Evolutionary conservation across 208 protist species (phyloP), one percentile per base, ranked within the genome.

Genomic region (Trypanosoma grayi): DNA sequence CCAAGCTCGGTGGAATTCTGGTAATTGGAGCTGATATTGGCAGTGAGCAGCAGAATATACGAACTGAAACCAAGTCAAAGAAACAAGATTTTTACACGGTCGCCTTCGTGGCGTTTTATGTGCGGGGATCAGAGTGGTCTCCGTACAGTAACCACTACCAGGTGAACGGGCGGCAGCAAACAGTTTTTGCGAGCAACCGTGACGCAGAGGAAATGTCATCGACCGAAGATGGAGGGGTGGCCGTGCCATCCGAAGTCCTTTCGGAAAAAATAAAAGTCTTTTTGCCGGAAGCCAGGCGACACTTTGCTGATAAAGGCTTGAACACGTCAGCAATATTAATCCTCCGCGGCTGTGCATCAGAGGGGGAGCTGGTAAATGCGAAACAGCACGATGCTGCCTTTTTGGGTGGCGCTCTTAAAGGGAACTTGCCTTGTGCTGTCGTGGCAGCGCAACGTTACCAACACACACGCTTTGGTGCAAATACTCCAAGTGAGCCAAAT

Each of bases 141-240:
- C 45, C 67, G 16, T 87, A 84, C 71, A 76, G 74, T 71, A 73
- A 79, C 47, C 77, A 84, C 64, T 75, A 76, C 51, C 66, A 77
- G 57, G 72, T 80, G 28, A 64, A 77, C 37, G 81, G 75, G 1
- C 11, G 47, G 22, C 60, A 60, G 45, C 8, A 45, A 30, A 58
- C 28, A 14, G 20, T 56, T 14, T 66, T 47, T 46, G 8, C 22
- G 10, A 44, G 39, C 10, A 28, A 2, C 2, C 8, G n/a, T n/a
- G n/a, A n/a, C 1, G 11, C 24, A 64, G 7, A 57, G 51, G 16
- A 39, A 50, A 40, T 46, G 66, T 13, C 57, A 62, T 9, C 45
- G 39, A 5, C 39, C n/a, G n/a, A n/a, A n/a, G n/a, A 52, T 8
- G 67, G 54, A 69, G 47, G 59, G 31, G 62, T 48, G 18, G 47